Evolutionary conservation across 2,329 filamentous ascomycete genomes (phyloP).

Genomic region (Plenodomus lindquistii): DNA sequence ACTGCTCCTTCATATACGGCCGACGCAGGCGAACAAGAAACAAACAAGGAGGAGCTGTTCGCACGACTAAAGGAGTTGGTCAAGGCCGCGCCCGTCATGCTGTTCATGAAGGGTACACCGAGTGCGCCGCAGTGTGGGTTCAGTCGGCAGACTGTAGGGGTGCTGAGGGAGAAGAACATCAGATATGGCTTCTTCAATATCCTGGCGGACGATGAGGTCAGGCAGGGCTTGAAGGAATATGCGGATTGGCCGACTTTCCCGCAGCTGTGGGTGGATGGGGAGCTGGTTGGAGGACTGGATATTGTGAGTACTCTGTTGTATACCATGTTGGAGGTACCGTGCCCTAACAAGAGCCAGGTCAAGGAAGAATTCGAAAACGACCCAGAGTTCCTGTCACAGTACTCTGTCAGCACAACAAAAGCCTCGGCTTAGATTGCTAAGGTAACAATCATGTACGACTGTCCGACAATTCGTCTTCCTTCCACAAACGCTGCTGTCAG

Average conservation of each 20-base stretch:
- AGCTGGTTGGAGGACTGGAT: slow-evolving; percentile 90
- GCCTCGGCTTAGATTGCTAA: background rate
- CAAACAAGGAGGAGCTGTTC: slow-evolving; percentile 79
- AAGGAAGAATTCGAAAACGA: slow-evolving; percentile 91
- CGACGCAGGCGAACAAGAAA: slow-evolving; percentile 45
- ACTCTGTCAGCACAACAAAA: slow-evolving; percentile 51
- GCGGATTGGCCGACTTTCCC: slow-evolving; percentile 99
- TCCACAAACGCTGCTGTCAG: background rate
- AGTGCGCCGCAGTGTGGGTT: slow-evolving; percentile 89
- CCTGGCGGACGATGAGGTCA: slow-evolving; percentile 92
- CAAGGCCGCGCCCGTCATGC: slow-evolving; percentile 94
- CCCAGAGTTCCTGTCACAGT: slow-evolving; percentile 78
- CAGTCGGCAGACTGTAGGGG: slow-evolving; percentile 82
- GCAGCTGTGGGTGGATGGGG: slow-evolving; percentile 88
- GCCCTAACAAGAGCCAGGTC: slow-evolving; percentile 63
- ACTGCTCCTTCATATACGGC: slow-evolving; percentile 54
- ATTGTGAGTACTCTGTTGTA: slow-evolving; percentile 68
- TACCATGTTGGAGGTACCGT: too few species aligned
- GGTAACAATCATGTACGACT: too few species aligned
- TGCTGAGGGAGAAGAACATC: slow-evolving; percentile 85
- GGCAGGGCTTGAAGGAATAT: slow-evolving; percentile 94
- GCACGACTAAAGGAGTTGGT: slow-evolving; percentile 81
- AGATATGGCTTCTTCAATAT: slow-evolving; percentile 99
- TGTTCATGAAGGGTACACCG: slow-evolving; percentile 98
- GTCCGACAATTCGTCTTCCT: background rate